A percentile compares a stretch with the other conserved stretches of the same genome.
phyloP scores from a whole-genome alignment of 1,139 yeast species.

The Candida sanyaensis region DNA sequence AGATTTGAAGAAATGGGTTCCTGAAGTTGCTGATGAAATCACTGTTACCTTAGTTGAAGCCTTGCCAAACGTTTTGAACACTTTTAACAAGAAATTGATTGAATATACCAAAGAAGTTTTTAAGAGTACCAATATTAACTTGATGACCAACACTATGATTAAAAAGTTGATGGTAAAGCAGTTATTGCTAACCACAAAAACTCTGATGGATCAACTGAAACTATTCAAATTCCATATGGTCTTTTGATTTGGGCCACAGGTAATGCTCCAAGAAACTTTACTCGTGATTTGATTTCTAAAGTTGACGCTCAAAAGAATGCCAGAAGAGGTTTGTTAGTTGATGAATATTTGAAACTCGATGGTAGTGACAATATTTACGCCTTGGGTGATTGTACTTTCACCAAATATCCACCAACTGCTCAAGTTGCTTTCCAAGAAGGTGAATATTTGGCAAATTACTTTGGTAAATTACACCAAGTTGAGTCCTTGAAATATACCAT shows the following conservation, averaged over 20 bases:
- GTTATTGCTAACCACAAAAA: conserved; percentile 73
- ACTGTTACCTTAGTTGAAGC: conserved; percentile 88
- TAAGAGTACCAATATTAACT: conserved; percentile 74
- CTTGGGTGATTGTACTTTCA: conserved; percentile 91
- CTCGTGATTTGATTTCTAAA: conserved; percentile 64
- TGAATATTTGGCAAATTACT: conserved; percentile 70
- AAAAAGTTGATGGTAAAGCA: conserved; percentile 71
- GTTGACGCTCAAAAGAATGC: conserved; percentile 85
- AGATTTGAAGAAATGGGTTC: conserved; percentile 87
- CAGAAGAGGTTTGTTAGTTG: conserved; percentile 84
- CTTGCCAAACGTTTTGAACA: conserved; percentile 83
- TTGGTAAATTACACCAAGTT: conserved; percentile 68
- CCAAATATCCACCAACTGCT: conserved; percentile 93
- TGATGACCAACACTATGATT: conserved; percentile 83
- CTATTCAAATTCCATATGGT: conserved; percentile 77
- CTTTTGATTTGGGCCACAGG: conserved; percentile 97
- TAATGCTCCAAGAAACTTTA: conserved; percentile 83
- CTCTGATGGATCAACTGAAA: conserved; percentile 38
- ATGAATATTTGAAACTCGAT: conserved; percentile 78
- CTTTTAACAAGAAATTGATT: conserved; percentile 82
- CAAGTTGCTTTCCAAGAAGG: conserved; percentile 98
- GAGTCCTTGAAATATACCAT: conserved; percentile 55
- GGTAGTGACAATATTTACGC: conserved; percentile 88
- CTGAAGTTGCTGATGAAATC: conserved; percentile 78
- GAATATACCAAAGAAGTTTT: conserved; percentile 84